Conservation (phyloP, 441 rosid genomes). For the Populus trichocarpa region DNA sequence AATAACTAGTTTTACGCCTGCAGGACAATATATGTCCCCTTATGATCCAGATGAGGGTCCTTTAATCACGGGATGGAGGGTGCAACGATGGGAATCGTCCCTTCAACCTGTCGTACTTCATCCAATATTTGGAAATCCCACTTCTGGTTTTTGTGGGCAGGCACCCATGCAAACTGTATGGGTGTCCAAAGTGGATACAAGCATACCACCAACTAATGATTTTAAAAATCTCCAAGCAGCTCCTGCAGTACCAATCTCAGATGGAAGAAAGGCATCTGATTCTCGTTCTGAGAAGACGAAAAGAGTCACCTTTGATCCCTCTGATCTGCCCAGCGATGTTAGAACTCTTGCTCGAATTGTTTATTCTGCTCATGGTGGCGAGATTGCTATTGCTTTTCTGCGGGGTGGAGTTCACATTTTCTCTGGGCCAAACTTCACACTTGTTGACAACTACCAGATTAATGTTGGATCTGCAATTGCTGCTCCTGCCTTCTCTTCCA, state of each 20-base stretch:
- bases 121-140: slow-evolving; percentile 95
- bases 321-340: slow-evolving; percentile 96
- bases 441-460: slow-evolving; percentile 92
- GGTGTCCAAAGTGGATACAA: slow-evolving; percentile 93
- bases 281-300: slow-evolving; percentile 55
- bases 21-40: slow-evolving; percentile 99
- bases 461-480: slow-evolving; percentile 98
- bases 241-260: slow-evolving; percentile 51
- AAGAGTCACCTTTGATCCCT: slow-evolving; percentile 89
- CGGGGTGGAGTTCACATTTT: slow-evolving; percentile 97
- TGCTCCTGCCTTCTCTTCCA: slow-evolving; percentile 97
- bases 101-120: slow-evolving; percentile 97
- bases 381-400: slow-evolving; percentile 94
- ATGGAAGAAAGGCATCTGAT: slow-evolving; percentile 53
- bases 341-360: slow-evolving; percentile 93
- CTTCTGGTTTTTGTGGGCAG: slow-evolving; percentile 93
- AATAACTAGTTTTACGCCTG: slow-evolving; percentile 19
- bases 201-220: slow-evolving; percentile 92
- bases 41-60: slow-evolving; percentile 99
- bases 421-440: slow-evolving; percentile 90
- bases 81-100: slow-evolving; percentile 99
- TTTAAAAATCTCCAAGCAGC: slow-evolving; percentile 59
- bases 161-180: slow-evolving; percentile 97
- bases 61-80: slow-evolving; percentile 99
- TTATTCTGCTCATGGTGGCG: slow-evolving; percentile 99